Base-by-base conservation (phyloP, 2,329 filamentous ascomycete genomes). In the Fusarium stilboides region DNA sequence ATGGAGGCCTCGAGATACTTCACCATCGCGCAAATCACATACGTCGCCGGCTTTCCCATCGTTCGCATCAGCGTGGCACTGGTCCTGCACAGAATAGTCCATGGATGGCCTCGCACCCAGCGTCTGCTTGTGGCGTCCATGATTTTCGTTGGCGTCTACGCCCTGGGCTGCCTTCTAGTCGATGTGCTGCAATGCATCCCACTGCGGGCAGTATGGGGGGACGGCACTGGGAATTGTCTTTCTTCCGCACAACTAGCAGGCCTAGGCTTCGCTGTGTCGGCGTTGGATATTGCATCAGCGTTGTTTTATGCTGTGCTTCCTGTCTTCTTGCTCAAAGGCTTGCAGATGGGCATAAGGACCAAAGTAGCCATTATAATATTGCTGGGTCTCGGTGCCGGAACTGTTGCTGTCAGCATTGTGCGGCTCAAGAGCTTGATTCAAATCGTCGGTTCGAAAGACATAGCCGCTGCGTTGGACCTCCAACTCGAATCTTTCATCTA, bases 401-500 rank as follows among this genome's bases (percentile, higher is more conserved):
- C 55, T 15, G 47, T 57, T 13, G 20, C 43, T n/a, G 36, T 57
- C n/a, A 57, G 55, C n/a, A 24, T 57, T 2, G 36, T 57, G 5
- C 55, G 55, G 5, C 39, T 57, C 3, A 43, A 57, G 39, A 57
- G 55, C 15, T 12, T 57, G 39, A 17, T 57, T 1, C 47, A 57
- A 26, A 57, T 57, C 1, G 47, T 57, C 1, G 42, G 24, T 3
- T 40, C 55, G 3, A 57, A 57, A n/a, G 17, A 28, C 7, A 57
- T 57, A 6, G 22, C 31, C 14, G 55, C 51, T 6, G 55, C 55
- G 2, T 28, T 57, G n/a, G 55, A 57, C 22, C 40, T 42, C 6
- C 55, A 57, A 15, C 47, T 57, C 3, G 47, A 57, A 17, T 57
- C 55, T 14, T 57, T 54, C 22, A 57, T 57, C 8, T 54, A 54